Conservation (phyloP, 345 rosid species). For the Citrus medica region DNA sequence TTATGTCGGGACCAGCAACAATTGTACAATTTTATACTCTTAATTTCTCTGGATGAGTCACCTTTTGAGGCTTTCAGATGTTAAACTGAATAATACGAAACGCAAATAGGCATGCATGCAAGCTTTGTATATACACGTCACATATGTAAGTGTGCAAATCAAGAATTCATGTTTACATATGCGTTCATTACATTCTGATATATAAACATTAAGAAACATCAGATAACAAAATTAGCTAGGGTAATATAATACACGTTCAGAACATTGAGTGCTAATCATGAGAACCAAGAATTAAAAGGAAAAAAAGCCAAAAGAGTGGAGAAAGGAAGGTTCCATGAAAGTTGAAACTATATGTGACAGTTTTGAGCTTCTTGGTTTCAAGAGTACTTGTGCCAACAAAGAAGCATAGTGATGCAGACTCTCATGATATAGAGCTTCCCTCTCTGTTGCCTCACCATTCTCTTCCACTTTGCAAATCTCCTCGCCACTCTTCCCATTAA, state of each 20-base stretch:
- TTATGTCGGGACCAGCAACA: not conserved
- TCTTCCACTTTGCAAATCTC: slow-evolving; percentile 52
- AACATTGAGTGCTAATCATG: not conserved
- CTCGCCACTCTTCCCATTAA: slow-evolving; percentile 30
- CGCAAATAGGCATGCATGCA: not conserved
- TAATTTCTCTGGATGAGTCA: too few species aligned
- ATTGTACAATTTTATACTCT: too few species aligned
- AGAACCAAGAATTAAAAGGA: not conserved
- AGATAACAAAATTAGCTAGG: not conserved
- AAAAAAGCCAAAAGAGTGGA: not conserved
- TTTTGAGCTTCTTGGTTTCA: not conserved
- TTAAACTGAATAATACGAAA: too few species aligned
- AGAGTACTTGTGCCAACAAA: slow-evolving; percentile 56
- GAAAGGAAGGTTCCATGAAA: not conserved
- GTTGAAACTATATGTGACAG: not conserved
- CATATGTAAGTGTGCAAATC: not conserved
- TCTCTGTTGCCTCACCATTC: slow-evolving; percentile 55
- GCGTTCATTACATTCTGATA: not conserved
- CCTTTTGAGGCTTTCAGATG: too few species aligned
- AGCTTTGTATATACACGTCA: not conserved
- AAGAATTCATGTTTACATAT: not conserved
- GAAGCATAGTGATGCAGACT: slow-evolving; percentile 67
- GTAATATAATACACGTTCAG: not conserved
- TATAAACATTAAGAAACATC: not conserved
- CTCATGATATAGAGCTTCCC: slow-evolving; percentile 57